Evolutionary conservation across 495 filamentous ascomycete genomes (phyloP), one percentile per base, ranked within the genome.

Genomic region (Penicillium pancosmium): DNA sequence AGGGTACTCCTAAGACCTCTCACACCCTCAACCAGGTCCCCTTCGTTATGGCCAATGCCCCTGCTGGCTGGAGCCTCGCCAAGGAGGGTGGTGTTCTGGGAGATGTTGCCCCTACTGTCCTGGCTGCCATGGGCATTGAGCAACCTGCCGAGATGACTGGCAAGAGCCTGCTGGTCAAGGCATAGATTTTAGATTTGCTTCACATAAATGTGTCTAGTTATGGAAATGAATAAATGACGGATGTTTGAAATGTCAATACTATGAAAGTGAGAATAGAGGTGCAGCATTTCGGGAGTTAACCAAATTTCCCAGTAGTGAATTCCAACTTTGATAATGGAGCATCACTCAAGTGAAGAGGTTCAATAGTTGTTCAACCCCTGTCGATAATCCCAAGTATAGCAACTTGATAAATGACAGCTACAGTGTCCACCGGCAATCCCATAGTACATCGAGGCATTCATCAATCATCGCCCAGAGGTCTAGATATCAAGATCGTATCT

Each of bases 11-110:
- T 47, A 98, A 98, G 85, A 98, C 94, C 13, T 93, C 91, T 48
- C 94, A 98, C 81, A 98, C 94, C 23, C 92, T 88, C 52, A 98
- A 98, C 82, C 91, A 91, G 73, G 94, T 98, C 51, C 94, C 94
- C 11, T 96, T 98, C 77, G 84, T 98, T 67, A 94, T 98, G 92
- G 92, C 91, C 69, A 98, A 98, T 68, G 93, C 94, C 49, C 94
- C 94, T 27, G 82, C 88, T 66, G 89, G 90, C 63, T 97, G 88
- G 88, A 91, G 85, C 65, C 75, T 98, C 68, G 90, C 91, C 81
- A 91, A 92, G 80, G 78, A 82, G 35, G 85, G 84, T 47, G 94
- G 93, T 70, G 95, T 98, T 18, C 78, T 98, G 52, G 94, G 94
- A 52, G 94, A 98, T 73, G 94, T 98, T 48, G 94, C 94, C 10